Evolutionary conservation across 139 green algal species (phyloP), one percentile per base, ranked within the genome.

Genomic region (Chara braunii): DNA sequence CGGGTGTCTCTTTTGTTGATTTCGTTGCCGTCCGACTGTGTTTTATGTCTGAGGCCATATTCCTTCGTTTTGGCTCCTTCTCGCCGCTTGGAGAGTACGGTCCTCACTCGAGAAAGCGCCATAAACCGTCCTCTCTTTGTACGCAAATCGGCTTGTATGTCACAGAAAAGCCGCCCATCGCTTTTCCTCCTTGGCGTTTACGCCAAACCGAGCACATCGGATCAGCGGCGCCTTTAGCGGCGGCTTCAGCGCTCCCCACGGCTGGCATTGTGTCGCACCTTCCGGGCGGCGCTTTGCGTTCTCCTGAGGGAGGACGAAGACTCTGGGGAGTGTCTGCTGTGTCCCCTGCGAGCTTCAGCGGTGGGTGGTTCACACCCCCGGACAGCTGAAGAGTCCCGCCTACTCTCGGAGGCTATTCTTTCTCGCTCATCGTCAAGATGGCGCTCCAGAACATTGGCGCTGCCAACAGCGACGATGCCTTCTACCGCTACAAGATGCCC

Each of bases 401-500:
- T 18, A 48, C 40, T 18, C 18, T 18, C 40, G 18, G 40, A 18
- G 40, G 18, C 40, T 18, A 18, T 18, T 18, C 40, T 18, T 18
- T 18, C 40, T 18, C 40, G 18, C 18, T 18, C 40, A 18, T 18
- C 40, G 40, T 2, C 40, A 72, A 26, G 32, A 61, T 61, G 37
- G 65, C 44, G 32, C 37, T 81, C 43, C 34, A 69, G 14, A 78
- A 83, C 37, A 95, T 95, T 65, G 92, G 92, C 22, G 84, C 83
- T 4, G 83, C 80, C 65, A 98, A 98, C 74, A 83, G 82, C 0
- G 85, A 86, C 28, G 93, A 99, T 82, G 79, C 72, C 7, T 91
- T 93, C 68, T 95, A 95, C 56, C 81, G 86, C 24, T 99, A 99
- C 86, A 99, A 97, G 74, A 97, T 97, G 91, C 93, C 93, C 1